These are phyloP conservation scores for Spergularia azorica DNA, from an alignment of 179 eudicot species.

Conservation along the genomic window DNA sequence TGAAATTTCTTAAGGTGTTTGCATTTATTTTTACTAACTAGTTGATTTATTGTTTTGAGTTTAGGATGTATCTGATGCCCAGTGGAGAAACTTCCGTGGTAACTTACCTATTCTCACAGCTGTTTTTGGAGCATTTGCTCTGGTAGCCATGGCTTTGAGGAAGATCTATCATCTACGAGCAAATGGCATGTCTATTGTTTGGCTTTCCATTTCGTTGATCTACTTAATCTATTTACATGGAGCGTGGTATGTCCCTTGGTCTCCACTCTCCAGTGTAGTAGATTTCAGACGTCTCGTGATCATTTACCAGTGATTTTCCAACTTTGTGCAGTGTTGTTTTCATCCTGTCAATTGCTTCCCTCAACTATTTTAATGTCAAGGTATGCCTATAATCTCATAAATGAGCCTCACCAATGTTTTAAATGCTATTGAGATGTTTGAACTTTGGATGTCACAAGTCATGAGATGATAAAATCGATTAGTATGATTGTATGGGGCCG, in stretches of 20 bases:
- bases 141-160: conserved; percentile 57
- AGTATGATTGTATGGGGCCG: not conserved
- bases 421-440: not conserved
- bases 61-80: conserved; percentile 93
- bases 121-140: conserved; percentile 71
- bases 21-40: not conserved
- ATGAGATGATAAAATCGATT: not conserved
- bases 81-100: conserved; percentile 94
- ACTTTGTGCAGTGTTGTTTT: conserved; percentile 60
- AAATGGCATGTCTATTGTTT: conserved; percentile 75
- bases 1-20: not conserved
- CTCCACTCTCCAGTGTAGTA: not conserved
- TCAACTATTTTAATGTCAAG: conserved; percentile 84
- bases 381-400: conserved; percentile 36
- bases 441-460: not conserved
- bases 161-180: conserved; percentile 53
- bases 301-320: conserved; percentile 6
- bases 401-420: not conserved
- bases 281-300: conserved; percentile 12
- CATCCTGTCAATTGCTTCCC: conserved; percentile 64
- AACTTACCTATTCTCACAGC: conserved; percentile 72
- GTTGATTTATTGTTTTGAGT: not conserved
- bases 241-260: conserved; percentile 63
- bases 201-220: conserved; percentile 72
- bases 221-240: conserved; percentile 87